Percentiles rank a stretch among this genome's conserved stretches.
phyloP scores from a whole-genome alignment of 805 yeast genomes.

The Wickerhamiella bombiphila region DNA sequence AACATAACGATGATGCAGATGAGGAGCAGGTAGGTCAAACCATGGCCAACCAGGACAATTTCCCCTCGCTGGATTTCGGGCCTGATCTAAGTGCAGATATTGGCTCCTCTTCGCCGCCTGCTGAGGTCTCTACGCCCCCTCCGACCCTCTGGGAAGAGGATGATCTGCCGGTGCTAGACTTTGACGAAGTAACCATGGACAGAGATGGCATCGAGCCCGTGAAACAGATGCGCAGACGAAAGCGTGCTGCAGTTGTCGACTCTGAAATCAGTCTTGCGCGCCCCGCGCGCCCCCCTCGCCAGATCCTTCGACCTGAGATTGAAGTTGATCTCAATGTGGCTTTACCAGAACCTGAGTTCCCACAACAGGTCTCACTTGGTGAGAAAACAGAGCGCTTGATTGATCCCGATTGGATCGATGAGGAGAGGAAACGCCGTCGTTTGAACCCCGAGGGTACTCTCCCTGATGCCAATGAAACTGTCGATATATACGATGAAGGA shows the following conservation, averaged over 20 bases:
- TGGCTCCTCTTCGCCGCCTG: not conserved
- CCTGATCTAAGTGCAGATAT: not conserved
- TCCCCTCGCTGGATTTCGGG: slow-evolving; percentile 1
- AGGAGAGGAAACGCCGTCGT: slow-evolving; percentile 13
- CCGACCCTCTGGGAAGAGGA: not conserved
- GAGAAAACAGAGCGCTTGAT: slow-evolving; percentile 6
- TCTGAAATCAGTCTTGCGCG: slow-evolving; percentile 6
- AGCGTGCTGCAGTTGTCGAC: slow-evolving; percentile 9
- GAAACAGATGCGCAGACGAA: not conserved
- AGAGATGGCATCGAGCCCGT: not conserved
- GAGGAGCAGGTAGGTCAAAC: slow-evolving; percentile 2
- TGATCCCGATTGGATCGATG: slow-evolving; percentile 9
- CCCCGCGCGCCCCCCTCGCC: slow-evolving; percentile 4
- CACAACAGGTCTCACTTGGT: slow-evolving; percentile 2
- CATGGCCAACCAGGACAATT: not conserved
- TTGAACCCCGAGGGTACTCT: not conserved
- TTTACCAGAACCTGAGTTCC: not conserved
- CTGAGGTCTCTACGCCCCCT: not conserved
- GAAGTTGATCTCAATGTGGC: not conserved
- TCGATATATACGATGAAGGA: not conserved
- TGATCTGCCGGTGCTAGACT: slow-evolving; percentile 5
- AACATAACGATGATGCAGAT: slow-evolving; percentile 7
- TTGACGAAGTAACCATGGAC: slow-evolving; percentile 4
- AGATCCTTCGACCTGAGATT: slow-evolving; percentile 4
- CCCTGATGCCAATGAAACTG: not conserved